Conservation (phyloP, 192 early-diverging fungal genomes). For the Entomortierella lignicola region DNA sequence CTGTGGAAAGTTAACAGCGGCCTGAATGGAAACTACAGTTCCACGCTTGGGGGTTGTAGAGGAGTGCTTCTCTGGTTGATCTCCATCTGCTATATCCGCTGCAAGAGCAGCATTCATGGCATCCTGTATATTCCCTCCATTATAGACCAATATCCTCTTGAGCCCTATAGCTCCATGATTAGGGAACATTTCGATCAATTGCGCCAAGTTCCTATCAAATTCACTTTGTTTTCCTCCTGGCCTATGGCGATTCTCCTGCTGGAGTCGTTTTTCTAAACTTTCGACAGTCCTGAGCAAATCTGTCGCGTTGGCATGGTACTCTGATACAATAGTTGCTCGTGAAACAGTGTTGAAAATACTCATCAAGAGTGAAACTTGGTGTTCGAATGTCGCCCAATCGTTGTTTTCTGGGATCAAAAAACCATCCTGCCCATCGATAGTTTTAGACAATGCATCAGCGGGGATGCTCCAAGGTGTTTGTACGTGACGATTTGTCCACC, state of each 20-base stretch:
- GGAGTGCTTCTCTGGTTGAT: neutral
- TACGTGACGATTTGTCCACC: conserved; percentile 12
- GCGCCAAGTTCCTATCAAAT: conserved; percentile 45
- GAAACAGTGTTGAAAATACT: conserved; percentile 44
- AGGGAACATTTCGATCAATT: conserved; percentile 50
- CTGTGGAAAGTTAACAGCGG: conserved; percentile 25
- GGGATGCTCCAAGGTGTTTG: conserved; percentile 3
- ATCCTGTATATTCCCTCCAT: conserved; percentile 36
- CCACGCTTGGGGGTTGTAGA: conserved; percentile 14
- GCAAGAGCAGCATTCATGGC: conserved; percentile 57
- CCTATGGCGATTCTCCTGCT: conserved; percentile 14
- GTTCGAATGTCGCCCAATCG: conserved; percentile 51
- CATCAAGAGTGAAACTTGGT: conserved; percentile 47
- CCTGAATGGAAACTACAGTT: conserved; percentile 23
- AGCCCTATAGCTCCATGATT: conserved; percentile 46
- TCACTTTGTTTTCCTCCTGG: conserved; percentile 34
- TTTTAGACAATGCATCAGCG: conserved; percentile 21
- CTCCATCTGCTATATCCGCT: conserved; percentile 33
- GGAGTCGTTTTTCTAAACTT: conserved; percentile 30
- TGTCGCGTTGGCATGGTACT: conserved; percentile 39
- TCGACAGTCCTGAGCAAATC: conserved; percentile 46
- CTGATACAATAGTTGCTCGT: conserved; percentile 39
- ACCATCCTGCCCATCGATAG: conserved; percentile 31
- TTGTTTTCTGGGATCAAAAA: conserved; percentile 52
- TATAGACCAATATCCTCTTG: conserved; percentile 49